Conservation (phyloP, 2,329 filamentous ascomycete genomes). For the Fusarium sp. region DNA sequence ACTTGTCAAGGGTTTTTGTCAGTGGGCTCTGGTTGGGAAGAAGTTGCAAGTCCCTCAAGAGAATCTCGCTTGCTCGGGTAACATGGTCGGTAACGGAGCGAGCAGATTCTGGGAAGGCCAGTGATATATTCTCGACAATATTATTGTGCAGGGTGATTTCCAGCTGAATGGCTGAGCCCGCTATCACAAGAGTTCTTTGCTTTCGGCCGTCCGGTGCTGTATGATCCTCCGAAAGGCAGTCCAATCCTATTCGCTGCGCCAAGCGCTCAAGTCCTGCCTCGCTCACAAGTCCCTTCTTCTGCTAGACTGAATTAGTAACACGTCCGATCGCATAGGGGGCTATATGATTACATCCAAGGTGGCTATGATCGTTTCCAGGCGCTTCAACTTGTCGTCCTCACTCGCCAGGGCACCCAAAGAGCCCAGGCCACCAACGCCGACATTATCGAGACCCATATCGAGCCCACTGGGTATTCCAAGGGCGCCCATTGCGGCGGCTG, state of each 20-base stretch:
- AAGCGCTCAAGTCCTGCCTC: constrained; percentile 78
- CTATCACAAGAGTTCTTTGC: constrained; percentile 66
- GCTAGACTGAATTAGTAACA: constrained; percentile 36
- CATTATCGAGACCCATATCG: constrained; percentile 62
- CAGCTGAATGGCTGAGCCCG: constrained; percentile 66
- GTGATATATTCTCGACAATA: constrained; percentile 67
- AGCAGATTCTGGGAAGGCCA: constrained; percentile 69
- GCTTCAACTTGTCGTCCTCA: constrained; percentile 64
- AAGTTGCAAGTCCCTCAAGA: constrained; percentile 71
- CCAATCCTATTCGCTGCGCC: constrained; percentile 71
- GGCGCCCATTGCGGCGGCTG: constrained; percentile 67
- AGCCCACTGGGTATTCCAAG: constrained; percentile 59
- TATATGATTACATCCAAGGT: constrained; percentile 55
- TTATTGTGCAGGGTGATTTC: constrained; percentile 70
- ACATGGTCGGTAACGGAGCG: constrained; percentile 67
- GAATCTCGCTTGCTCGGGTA: constrained; percentile 69
- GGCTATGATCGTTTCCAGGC: constrained; percentile 60
- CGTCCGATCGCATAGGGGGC: neutral
- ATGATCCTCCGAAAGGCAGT: constrained; percentile 66
- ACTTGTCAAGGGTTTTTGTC: constrained; percentile 74
- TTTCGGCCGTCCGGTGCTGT: constrained; percentile 57
- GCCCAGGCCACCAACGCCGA: constrained; percentile 58
- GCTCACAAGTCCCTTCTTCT: constrained; percentile 70
- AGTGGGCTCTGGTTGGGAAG: constrained; percentile 67
- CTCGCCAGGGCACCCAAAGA: constrained; percentile 52